Conservation (phyloP, 2,329 filamentous ascomycete species). For the Paecilomyces sp. region DNA sequence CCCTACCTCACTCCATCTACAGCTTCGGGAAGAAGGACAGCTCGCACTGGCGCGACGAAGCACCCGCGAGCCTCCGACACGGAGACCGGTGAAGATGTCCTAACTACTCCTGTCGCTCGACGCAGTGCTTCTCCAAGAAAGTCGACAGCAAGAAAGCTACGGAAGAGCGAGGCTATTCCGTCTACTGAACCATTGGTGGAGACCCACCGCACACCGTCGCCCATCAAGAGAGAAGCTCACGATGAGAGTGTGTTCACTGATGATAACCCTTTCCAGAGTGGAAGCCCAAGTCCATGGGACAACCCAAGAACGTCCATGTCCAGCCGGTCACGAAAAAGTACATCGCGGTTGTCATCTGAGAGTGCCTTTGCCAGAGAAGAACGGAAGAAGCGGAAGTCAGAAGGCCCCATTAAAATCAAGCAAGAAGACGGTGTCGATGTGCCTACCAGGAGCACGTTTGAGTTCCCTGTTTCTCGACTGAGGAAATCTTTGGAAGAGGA, state of each 20-base stretch:
- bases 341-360: conserved; percentile 33
- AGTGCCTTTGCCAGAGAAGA: conserved; percentile 17
- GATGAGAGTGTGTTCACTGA: conserved; percentile 68
- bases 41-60: conserved; percentile 27
- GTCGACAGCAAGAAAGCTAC: conserved; percentile 45
- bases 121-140: conserved; percentile 24
- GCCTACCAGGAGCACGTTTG: conserved; percentile 52
- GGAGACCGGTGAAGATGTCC: conserved; percentile 22
- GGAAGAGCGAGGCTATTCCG: conserved; percentile 40
- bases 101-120: conserved; percentile 28
- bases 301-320: conserved; percentile 34
- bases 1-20: conserved; percentile 19
- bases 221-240: conserved; percentile 36
- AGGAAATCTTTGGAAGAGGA: conserved; percentile 31
- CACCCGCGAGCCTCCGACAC: conserved; percentile 22
- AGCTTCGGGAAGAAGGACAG: conserved; percentile 21
- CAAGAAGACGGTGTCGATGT: conserved; percentile 48
- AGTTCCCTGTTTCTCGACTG: conserved; percentile 46
- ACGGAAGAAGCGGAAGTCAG: conserved; percentile 24
- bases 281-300: conserved; percentile 55
- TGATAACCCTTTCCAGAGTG: conserved; percentile 91
- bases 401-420: conserved; percentile 29
- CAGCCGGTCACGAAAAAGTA: conserved; percentile 46
- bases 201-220: conserved; percentile 22
- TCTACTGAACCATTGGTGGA: conserved; percentile 24